phyloP scores from a whole-genome alignment of 495 filamentous ascomycete species.

The Annulohypoxylon moriforme region DNA sequence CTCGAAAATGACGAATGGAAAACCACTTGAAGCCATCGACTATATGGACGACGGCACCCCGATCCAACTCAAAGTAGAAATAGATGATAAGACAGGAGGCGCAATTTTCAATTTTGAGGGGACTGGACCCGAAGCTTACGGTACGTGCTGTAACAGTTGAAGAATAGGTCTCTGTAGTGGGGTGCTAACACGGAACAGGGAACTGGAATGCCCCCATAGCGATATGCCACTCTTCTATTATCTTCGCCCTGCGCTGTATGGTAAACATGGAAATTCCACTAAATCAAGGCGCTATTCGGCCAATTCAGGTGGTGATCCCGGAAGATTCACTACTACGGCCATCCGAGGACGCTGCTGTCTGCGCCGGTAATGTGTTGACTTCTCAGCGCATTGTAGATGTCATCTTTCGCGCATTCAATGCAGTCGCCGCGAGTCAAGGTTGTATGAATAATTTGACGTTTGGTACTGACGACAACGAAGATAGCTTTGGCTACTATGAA shows the following conservation, averaged over 20 bases:
- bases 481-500: background rate
- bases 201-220: too few relatives aligned
- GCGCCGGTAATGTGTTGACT: background rate
- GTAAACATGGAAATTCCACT: too few relatives aligned
- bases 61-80: conserved; percentile 77
- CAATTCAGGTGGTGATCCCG: too few relatives aligned
- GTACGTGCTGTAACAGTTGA: conserved; percentile 18
- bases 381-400: background rate
- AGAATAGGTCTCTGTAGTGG: too few relatives aligned
- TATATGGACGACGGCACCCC: conserved; percentile 94
- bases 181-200: too few relatives aligned
- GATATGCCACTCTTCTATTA: too few relatives aligned
- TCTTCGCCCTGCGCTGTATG: too few relatives aligned
- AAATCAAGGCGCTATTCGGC: too few relatives aligned
- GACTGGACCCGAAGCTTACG: conserved; percentile 83
- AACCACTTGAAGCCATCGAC: conserved; percentile 69
- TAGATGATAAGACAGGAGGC: conserved; percentile 75
- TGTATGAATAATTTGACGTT: background rate
- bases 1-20: conserved; percentile 72
- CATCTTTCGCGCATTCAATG: background rate
- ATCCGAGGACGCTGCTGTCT: background rate
- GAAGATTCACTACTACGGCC: too few relatives aligned
- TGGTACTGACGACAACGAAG: background rate
- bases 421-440: background rate
- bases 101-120: conserved; percentile 81